Evolutionary conservation across 1,139 yeast genomes (phyloP), one percentile per base, ranked within the genome.

Genomic region (Kluyveromyces sp.): DNA sequence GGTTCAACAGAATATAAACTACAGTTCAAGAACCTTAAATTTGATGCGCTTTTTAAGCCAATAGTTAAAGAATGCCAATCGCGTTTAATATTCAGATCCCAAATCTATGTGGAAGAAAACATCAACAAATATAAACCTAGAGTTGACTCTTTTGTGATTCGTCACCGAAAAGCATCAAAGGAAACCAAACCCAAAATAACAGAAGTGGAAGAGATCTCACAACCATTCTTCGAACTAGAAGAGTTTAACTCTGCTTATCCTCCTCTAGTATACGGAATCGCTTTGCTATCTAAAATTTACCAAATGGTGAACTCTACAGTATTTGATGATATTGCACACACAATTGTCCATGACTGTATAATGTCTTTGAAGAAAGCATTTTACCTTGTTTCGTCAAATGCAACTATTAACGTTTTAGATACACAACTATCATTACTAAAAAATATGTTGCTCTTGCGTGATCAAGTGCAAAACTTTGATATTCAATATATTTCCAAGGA

Each of bases 271-370:
- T 79, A 78, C 48, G 83, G 96, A 0, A 68, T 89, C 38, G 75
- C 85, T 0, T 67, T 90, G 15, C 68, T 90, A 34, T 82, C 90
- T 27, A 85, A 80, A 58, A 83, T 90, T 26, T 86, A 88, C 60
- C 95, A 87, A 58, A 70, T 89, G 54, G 77, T 90, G 28, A 81
- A 83, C 53, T 78, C 84, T 1, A 70, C 77, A 7, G 86, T 89
- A 1, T 90, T 90, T 67, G 96, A 89, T 59, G 96, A 88, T 59
- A 67, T 90, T 52, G 96, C 97, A 0, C 96, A 89, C 61, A 79
- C 84, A 47, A 81, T 88, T 48, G 87, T 90, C 4, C 96, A 87
- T 59, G 78, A 84, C 42, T 83, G 95, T 56, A 75, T 90, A 36
- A 63, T 68, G 45, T 84, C 79, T 31, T 72, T 74, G 62, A 75